Conservation (phyloP, 345 rosid genomes). For the Populus ilicifolia region DNA sequence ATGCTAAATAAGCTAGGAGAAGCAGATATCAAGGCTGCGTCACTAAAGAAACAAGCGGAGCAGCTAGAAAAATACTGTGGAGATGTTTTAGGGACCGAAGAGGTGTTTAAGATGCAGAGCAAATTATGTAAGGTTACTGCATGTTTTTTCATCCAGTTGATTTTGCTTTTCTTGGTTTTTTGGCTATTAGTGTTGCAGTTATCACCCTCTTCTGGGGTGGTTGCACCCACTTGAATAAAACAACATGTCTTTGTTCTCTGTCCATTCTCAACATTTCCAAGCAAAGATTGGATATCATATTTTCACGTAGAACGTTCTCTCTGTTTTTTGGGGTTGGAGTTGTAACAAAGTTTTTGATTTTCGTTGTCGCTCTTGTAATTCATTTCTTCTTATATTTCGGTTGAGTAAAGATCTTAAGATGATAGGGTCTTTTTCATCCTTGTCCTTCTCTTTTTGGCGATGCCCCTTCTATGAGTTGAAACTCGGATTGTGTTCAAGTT, state of each 20-base stretch:
- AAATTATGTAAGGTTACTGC: slow-evolving; percentile 40
- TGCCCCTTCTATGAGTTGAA: not conserved
- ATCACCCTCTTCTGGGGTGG: slow-evolving; percentile 28
- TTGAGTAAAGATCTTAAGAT: not conserved
- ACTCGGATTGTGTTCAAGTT: not conserved
- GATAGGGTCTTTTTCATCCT: not conserved
- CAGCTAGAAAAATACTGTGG: slow-evolving; percentile 44
- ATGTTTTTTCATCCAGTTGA: slow-evolving; percentile 53
- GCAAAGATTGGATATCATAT: slow-evolving; percentile 7
- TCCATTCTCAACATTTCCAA: slow-evolving; percentile 22
- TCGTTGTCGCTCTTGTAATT: slow-evolving; percentile 3
- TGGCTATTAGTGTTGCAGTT: slow-evolving; percentile 38
- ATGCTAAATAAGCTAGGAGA: slow-evolving; percentile 40
- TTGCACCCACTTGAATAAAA: slow-evolving; percentile 55
- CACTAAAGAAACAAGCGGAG: slow-evolving; percentile 46
- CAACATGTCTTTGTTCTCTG: not conserved
- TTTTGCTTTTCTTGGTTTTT: slow-evolving; percentile 47
- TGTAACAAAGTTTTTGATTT: slow-evolving; percentile 12
- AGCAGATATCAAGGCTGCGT: slow-evolving; percentile 47
- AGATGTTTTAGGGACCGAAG: slow-evolving; percentile 43
- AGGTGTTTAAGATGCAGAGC: slow-evolving; percentile 47
- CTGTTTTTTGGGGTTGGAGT: not conserved
- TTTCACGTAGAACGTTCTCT: not conserved
- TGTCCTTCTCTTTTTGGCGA: not conserved
- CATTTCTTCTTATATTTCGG: not conserved